These are phyloP conservation scores for Eucalyptus cloeziana DNA, from an alignment of 345 rosid genomes.

Conservation along the genomic window DNA sequence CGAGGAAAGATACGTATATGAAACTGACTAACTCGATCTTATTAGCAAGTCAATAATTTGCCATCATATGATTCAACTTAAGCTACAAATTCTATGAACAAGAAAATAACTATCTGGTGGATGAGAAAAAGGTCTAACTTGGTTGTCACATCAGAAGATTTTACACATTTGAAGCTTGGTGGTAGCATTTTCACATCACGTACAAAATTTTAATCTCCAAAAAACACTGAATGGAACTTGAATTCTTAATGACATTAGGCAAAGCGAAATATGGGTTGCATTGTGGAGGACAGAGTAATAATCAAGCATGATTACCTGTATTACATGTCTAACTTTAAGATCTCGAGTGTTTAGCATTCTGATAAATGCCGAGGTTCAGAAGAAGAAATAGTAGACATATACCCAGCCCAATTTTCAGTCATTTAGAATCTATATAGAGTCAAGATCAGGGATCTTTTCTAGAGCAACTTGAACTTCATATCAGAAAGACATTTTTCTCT, in stretches of 20 bases:
- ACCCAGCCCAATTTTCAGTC: background rate
- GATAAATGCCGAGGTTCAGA: background rate
- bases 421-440: background rate
- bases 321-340: background rate
- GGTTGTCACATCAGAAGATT: no score
- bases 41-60: background rate
- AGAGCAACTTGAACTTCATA: background rate
- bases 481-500: background rate
- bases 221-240: background rate
- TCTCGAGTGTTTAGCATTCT: background rate
- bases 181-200: background rate
- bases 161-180: background rate
- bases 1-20: background rate
- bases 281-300: background rate
- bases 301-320: background rate
- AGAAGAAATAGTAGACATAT: background rate
- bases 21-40: background rate
- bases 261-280: background rate
- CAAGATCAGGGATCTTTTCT: background rate
- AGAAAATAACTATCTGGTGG: no score
- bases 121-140: no score
- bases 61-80: background rate
- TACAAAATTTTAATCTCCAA: background rate
- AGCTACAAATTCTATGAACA: no score
- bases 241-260: background rate